Evolutionary conservation across 352 stramenopile species (phyloP), one percentile per base, ranked within the genome.

Genomic region (Globisporangium spiculum): DNA sequence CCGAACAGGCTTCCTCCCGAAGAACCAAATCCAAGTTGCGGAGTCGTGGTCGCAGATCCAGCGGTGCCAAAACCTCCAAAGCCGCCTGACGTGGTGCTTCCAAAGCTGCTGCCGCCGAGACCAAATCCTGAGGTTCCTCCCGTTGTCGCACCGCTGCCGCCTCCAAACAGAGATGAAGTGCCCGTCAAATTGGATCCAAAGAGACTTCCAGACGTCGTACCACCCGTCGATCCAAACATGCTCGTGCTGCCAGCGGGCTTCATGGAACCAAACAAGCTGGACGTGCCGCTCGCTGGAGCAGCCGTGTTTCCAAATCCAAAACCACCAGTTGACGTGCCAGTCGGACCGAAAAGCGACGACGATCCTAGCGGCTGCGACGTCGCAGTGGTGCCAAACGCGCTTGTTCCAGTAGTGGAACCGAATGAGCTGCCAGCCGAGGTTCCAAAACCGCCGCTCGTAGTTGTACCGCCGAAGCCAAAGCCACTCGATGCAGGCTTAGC

Each of bases 11-110:
- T 70, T 24, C 68, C 55, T 4, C 48, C 48, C 9, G 66, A 52
- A n/a, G 59, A 66, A 7, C 69, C 67, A 26, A 70, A 74, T 4
- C 67, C 66, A 3, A 70, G 66, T 32, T 73, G 68, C 26, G 69
- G 65, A 38, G 48, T 55, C 7, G 66, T 32, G 18, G 59, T 54
- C 12, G 56, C 48, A 24, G 46, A 20, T 44, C 65, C 41, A 68
- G 64, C 26, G 18, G 63, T 67, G 27, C 81, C 81, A 71, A 87
- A 89, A 0, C 80, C 70, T 22, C 80, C 75, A 71, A 91, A 91
- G 3, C 79, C 73, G 24, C 75, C 69, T 4, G 54, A 27, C 53
- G 60, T 68, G 34, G 66, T 73, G 56, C 38, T 76, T 54, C 77
- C 80, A 71, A 88, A 88, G 50, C 69, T 72, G n/a, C 70, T 66